Base-by-base conservation (phyloP, 116 monocot species). In the Cymodocea nodosa region DNA sequence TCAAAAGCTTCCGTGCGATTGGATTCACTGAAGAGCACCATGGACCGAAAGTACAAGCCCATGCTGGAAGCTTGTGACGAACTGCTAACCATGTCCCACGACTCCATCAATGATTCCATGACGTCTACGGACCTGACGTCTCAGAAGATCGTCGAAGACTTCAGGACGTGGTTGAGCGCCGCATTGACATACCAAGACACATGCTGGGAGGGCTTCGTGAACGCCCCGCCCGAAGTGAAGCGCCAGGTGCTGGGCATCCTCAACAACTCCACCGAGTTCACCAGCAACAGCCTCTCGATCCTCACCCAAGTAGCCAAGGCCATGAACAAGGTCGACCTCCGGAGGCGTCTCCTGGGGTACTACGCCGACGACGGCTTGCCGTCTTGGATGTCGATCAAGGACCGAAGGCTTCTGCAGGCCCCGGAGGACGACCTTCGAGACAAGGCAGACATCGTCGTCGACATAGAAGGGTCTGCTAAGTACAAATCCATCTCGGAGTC, bases 211-310 rank as follows among this genome's bases (percentile, higher is more conserved):
- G 58, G 58, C 54, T 64, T 71, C 39, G 23, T 24, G 0, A 10
- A 39, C 15, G 35, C 20, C 0, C 54, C 59, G 10, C 12, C 23
- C 3, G 19, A 12, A 23, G 15, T 62, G 16, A 4, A 7, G 53
- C 23, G 7, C 23, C 3, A 53, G 25, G 35, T 67, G 4, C 3
- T 20, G 9, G 18, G 53, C 37, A 17, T 22, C 12, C 22, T 71
- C 23, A 8, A 0, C 17, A 79, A 74, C 70, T 78, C 81, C 5
- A 74, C 76, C 13, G 79, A 81, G 65, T 39, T 76, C 62, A 58
- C 74, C 13, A 81, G 81, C 76, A 85, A 81, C 53, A 76, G 85
- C 64, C 67, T 81, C 6, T 73, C 81, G 3, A 79, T 85, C 37
- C 62, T 85, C 30, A 71, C 65, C n/a, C 44, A 64, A n/a, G 35